These are phyloP conservation scores for Plasmodium yoelii DNA, from an alignment of 169 alveolate species.

Conservation along the genomic window DNA sequence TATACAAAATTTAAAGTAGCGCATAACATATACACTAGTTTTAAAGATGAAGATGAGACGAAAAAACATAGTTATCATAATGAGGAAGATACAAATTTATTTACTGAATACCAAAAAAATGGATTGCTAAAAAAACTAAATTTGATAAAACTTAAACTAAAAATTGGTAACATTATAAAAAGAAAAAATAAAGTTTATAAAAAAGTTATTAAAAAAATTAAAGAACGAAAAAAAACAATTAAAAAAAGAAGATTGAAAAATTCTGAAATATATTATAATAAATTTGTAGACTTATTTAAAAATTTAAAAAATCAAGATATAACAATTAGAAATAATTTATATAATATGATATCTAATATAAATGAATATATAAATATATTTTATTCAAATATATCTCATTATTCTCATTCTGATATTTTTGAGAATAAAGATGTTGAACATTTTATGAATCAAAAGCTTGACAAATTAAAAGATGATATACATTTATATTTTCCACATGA, in stretches of 20 bases:
- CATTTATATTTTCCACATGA: not conserved
- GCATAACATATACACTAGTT: not conserved
- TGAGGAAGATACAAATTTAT: not conserved
- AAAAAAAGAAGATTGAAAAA: not conserved
- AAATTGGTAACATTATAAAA: conserved; percentile 20
- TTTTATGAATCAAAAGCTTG: conserved; percentile 30
- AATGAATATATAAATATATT: conserved; percentile 25
- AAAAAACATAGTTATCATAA: not conserved
- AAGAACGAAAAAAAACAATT: not conserved
- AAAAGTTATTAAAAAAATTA: conserved; percentile 31
- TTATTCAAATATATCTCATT: conserved; percentile 53
- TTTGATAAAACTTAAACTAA: conserved; percentile 26
- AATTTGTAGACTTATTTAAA: conserved; percentile 25
- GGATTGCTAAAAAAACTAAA: conserved; percentile 41
- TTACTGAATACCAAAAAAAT: conserved; percentile 1
- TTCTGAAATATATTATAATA: conserved; percentile 16
- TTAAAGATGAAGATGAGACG: not conserved
- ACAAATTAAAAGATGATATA: conserved; percentile 10
- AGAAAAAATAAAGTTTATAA: conserved; percentile 33
- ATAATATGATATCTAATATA: conserved; percentile 31
- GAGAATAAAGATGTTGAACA: conserved; percentile 15
- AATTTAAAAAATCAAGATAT: conserved; percentile 35
- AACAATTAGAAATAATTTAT: conserved; percentile 29
- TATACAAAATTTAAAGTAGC: conserved; percentile 24
- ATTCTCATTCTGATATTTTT: conserved; percentile 8